Evolutionary conservation across 2,329 filamentous ascomycete genomes (phyloP).

Genomic region (Monilinia aucupariae): DNA sequence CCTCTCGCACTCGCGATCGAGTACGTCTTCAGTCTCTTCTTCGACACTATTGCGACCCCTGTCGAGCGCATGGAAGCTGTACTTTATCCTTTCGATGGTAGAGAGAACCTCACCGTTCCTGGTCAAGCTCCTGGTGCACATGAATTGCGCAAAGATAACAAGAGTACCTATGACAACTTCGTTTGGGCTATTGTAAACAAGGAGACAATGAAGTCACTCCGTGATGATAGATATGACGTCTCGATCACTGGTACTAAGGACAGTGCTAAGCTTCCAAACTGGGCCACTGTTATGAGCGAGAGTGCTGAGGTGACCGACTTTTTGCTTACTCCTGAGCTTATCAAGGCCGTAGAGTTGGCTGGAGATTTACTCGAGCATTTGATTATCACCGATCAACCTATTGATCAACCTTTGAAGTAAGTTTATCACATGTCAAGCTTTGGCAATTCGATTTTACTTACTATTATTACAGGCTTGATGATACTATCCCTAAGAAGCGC

Average conservation of each 20-base stretch:
- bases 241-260: conserved; percentile 93
- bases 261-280: conserved; percentile 78
- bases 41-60: conserved; percentile 67
- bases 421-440: conserved; percentile 32
- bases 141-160: conserved; percentile 51
- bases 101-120: conserved; percentile 73
- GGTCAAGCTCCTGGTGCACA: conserved; percentile 52
- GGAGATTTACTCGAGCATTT: conserved; percentile 81
- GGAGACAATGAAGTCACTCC: conserved; percentile 80
- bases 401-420: conserved; percentile 80
- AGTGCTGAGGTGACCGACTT: conserved; percentile 89
- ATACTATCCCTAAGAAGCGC: conserved; percentile 80
- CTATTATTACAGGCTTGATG: conserved; percentile 59
- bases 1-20: conserved; percentile 51
- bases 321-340: conserved; percentile 80
- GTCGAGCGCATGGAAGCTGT: conserved; percentile 70
- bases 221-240: conserved; percentile 90
- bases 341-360: conserved; percentile 70
- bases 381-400: conserved; percentile 82
- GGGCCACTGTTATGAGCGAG: conserved; percentile 94
- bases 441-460: conserved; percentile 5
- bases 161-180: conserved; percentile 78
- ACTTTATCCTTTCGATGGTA: conserved; percentile 86
- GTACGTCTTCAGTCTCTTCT: conserved; percentile 64
- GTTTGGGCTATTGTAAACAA: conserved; percentile 97